phyloP scores from a whole-genome alignment of 2,329 filamentous ascomycete genomes.

The Thermothelomyces thermophilus region DNA sequence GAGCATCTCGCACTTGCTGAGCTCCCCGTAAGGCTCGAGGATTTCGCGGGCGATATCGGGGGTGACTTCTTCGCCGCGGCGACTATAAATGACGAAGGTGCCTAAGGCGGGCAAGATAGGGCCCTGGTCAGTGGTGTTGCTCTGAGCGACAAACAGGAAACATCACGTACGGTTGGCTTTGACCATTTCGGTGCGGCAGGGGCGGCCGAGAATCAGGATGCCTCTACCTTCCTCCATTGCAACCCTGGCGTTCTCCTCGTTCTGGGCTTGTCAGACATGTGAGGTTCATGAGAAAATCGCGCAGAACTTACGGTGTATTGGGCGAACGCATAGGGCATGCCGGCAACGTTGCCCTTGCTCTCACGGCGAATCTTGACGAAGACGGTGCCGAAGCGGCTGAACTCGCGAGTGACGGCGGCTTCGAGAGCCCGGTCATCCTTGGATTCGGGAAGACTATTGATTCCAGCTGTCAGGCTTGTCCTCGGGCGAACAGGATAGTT shows the following conservation, averaged over 20 bases:
- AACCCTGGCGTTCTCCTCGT: conserved; percentile 38
- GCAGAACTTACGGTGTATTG: conserved; percentile 51
- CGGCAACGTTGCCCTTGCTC: conserved; percentile 39
- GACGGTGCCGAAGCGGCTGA: conserved; percentile 48
- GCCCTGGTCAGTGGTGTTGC: conserved; percentile 7
- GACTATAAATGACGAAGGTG: conserved; percentile 41
- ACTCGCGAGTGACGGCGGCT: conserved; percentile 45
- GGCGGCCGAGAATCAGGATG: conserved; percentile 46
- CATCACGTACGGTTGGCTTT: conserved; percentile 49
- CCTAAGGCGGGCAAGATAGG: conserved; percentile 35
- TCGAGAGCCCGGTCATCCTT: conserved; percentile 46
- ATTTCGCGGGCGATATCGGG: conserved; percentile 39
- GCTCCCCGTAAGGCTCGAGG: conserved; percentile 38
- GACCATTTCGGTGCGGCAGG: conserved; percentile 54
- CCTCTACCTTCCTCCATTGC: conserved; percentile 45
- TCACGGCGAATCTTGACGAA: conserved; percentile 60
- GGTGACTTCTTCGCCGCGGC: conserved; percentile 33
- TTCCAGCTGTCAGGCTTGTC: conserved; percentile 1
- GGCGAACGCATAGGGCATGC: conserved; percentile 59
- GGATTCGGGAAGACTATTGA: conserved; percentile 43
- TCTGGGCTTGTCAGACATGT: conserved; percentile 30
- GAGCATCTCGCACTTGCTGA: conserved; percentile 36
- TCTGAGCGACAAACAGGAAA: not conserved
- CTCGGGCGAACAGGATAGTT: not conserved
- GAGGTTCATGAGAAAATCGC: not conserved